A percentile compares a stretch with the other conserved stretches of the same genome.
Conservation (phyloP, 1,284 basidiomycete genomes). For the Ceratobasidium sp. region DNA sequence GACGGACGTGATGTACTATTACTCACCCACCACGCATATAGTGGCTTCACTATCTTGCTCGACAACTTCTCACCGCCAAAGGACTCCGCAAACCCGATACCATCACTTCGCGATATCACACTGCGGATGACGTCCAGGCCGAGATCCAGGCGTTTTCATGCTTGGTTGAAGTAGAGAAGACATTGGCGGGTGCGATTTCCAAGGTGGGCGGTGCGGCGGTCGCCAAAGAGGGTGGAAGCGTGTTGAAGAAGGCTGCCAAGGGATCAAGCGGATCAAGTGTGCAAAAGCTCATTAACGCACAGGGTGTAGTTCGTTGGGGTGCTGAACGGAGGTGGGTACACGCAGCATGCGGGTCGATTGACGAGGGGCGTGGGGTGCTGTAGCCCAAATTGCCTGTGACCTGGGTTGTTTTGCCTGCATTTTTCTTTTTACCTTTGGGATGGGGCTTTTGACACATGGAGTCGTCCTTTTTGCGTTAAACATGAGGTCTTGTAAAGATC, state of each 20-base stretch:
- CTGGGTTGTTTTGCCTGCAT: too few relatives aligned
- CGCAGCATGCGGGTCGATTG: neutral
- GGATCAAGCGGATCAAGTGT: neutral
- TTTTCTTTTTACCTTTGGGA: too few relatives aligned
- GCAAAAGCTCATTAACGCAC: neutral
- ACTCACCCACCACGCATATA: conserved; percentile 46
- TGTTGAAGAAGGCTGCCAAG: neutral
- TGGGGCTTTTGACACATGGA: too few relatives aligned
- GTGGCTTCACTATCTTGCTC: conserved; percentile 83
- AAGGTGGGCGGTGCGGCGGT: neutral
- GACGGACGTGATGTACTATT: neutral
- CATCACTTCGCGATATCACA: conserved; percentile 44
- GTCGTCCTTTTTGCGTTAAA: too few relatives aligned
- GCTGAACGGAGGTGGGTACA: conserved; percentile 25
- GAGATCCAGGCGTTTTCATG: conserved; percentile 49
- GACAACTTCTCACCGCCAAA: conserved; percentile 74
- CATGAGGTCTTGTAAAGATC: too few relatives aligned
- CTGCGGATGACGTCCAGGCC: conserved; percentile 41
- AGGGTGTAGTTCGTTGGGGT: conserved; percentile 32
- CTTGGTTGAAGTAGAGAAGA: conserved; percentile 48
- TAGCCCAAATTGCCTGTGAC: too few relatives aligned
- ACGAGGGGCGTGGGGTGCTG: neutral
- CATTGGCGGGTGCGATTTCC: neutral
- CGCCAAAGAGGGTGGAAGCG: conserved; percentile 2
- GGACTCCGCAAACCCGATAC: conserved; percentile 58